These are phyloP conservation scores for Aegilops bicornis DNA, from an alignment of 176 grass and related monocot genomes.

Conservation along the genomic window DNA sequence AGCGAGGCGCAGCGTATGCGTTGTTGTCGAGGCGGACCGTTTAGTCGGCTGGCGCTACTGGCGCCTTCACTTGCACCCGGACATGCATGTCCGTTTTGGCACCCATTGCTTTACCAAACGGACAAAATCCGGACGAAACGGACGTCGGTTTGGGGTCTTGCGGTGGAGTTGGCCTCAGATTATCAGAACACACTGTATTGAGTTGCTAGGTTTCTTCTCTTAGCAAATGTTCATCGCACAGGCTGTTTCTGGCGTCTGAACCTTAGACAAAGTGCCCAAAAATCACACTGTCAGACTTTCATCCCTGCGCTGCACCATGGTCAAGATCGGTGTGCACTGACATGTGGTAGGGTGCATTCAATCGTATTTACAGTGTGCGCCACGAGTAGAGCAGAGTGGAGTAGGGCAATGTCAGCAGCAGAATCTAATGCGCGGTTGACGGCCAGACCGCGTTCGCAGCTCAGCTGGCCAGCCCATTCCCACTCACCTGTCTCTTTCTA, in stretches of 20 bases:
- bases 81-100: too few relatives aligned
- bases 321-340: neutral
- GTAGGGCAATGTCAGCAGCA: neutral
- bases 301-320: neutral
- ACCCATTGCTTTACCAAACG: too few relatives aligned
- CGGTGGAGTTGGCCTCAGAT: too few relatives aligned
- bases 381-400: neutral
- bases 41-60: too few relatives aligned
- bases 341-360: neutral
- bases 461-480: slow-evolving; percentile 15
- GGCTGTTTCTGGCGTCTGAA: neutral
- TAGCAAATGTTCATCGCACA: neutral
- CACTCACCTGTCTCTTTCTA: slow-evolving; percentile 5
- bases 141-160: too few relatives aligned
- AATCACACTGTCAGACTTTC: neutral
- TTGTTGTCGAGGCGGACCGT: too few relatives aligned
- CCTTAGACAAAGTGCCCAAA: neutral
- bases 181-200: neutral
- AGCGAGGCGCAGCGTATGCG: too few relatives aligned
- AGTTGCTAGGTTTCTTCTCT: neutral
- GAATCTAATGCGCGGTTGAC: slow-evolving; percentile 5
- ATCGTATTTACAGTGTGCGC: neutral
- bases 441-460: neutral
- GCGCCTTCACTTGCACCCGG: too few relatives aligned
- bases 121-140: too few relatives aligned